Percentiles rank a stretch among this genome's conserved stretches.
phyloP scores from a whole-genome alignment of 805 yeast species.

The Cephaloascus albidus region DNA sequence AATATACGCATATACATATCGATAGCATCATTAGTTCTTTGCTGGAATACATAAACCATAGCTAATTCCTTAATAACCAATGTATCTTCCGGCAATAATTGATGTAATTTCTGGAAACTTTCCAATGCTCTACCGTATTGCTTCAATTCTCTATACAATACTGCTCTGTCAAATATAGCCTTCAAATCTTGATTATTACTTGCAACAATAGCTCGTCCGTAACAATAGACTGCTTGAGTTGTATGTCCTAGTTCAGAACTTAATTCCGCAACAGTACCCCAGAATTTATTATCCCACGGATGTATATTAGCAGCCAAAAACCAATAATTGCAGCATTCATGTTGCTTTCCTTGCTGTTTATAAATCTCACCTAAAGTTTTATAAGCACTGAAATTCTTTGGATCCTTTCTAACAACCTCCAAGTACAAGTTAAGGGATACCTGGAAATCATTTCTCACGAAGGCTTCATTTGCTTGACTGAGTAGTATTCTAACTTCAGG shows the following conservation, averaged over 20 bases:
- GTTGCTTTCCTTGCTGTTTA: conserved; percentile 51
- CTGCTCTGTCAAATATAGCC: conserved; percentile 54
- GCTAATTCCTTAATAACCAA: conserved; percentile 26
- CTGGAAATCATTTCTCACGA: conserved; percentile 53
- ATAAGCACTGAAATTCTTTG: conserved; percentile 74
- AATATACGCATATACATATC: conserved; percentile 56
- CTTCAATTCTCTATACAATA: conserved; percentile 56
- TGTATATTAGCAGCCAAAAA: conserved; percentile 70
- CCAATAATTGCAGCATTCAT: conserved; percentile 77
- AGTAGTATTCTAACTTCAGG: conserved; percentile 65
- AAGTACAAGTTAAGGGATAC: conserved; percentile 50
- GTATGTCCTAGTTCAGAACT: conserved; percentile 57
- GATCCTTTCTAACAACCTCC: conserved; percentile 71
- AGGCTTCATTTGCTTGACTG: conserved; percentile 74
- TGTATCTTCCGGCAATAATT: conserved; percentile 22
- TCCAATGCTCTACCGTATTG: conserved; percentile 66
- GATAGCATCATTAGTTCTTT: conserved; percentile 66
- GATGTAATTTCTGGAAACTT: conserved; percentile 52
- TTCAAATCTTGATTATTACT: conserved; percentile 37
- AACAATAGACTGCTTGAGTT: conserved; percentile 75
- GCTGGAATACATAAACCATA: conserved; percentile 43
- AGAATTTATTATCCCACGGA: conserved; percentile 66
- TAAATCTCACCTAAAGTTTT: conserved; percentile 83
- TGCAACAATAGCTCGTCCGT: conserved; percentile 49
- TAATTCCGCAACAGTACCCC: conserved; percentile 69